These are phyloP conservation scores for Yarrowia sp. DNA, from an alignment of 805 yeast species.

Conservation along the genomic window DNA sequence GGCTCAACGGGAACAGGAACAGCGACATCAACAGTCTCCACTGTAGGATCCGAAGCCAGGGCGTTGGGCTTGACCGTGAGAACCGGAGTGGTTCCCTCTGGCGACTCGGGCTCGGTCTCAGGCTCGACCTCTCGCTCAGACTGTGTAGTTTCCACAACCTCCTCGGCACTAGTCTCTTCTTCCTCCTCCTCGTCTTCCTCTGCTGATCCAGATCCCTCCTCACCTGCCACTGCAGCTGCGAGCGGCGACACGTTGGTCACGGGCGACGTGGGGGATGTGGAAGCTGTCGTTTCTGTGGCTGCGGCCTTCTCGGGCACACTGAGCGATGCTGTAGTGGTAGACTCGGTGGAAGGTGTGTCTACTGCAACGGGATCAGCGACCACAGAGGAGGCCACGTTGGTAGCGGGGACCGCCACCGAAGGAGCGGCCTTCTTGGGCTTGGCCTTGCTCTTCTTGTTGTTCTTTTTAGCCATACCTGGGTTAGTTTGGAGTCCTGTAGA, in stretches of 20 bases:
- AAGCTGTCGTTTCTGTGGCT: conserved; percentile 20
- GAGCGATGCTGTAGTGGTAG: conserved; percentile 10
- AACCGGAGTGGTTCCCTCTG: conserved; percentile 28
- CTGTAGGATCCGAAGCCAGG: conserved; percentile 20
- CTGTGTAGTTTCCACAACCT: neutral
- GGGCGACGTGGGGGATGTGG: conserved; percentile 12
- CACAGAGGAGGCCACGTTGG: conserved; percentile 8
- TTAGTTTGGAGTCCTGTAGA: neutral
- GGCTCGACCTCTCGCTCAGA: neutral
- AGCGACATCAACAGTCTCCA: conserved; percentile 7
- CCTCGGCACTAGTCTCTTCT: neutral
- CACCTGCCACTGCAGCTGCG: neutral
- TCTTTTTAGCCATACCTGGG: conserved; percentile 36
- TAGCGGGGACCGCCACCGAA: conserved; percentile 15
- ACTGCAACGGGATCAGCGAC: conserved; percentile 20
- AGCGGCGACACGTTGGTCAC: conserved; percentile 14
- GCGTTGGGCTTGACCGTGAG: conserved; percentile 27
- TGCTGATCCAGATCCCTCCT: conserved; percentile 8
- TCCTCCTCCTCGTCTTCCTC: conserved; percentile 12
- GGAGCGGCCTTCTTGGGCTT: conserved; percentile 29
- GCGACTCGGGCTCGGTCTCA: conserved; percentile 6
- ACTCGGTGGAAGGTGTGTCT: neutral
- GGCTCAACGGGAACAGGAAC: conserved; percentile 38
- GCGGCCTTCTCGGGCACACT: conserved; percentile 15
- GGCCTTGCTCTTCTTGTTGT: conserved; percentile 33